These are phyloP conservation scores for Rhizopogon salebrosus DNA, from an alignment of 768 basidiomycete species.

Conservation along the genomic window DNA sequence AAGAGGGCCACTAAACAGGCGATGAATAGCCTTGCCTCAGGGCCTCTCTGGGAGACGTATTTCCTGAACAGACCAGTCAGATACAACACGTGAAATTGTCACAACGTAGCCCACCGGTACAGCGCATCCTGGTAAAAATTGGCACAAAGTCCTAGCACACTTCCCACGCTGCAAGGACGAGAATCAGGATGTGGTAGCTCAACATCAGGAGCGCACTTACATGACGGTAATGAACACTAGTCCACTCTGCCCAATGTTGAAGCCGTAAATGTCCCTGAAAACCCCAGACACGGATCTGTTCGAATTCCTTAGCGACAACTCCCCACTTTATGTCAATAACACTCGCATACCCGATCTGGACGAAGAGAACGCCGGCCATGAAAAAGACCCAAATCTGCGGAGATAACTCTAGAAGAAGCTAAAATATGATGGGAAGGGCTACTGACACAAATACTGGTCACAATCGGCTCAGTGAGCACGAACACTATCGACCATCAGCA, in stretches of 20 bases:
- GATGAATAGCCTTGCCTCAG: constrained; percentile 55
- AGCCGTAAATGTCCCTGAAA: constrained; percentile 52
- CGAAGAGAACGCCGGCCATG: constrained; percentile 70
- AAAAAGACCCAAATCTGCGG: constrained; percentile 63
- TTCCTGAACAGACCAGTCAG: constrained; percentile 21
- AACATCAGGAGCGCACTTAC: constrained; percentile 28
- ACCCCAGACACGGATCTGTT: constrained; percentile 49
- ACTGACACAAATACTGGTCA: constrained; percentile 64
- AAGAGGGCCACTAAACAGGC: constrained; percentile 50
- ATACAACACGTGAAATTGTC: constrained; percentile 10
- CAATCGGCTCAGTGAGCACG: constrained; percentile 53
- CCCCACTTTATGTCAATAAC: neutral
- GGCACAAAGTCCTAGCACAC: constrained; percentile 37
- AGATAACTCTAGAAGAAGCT: neutral
- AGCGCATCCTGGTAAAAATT: constrained; percentile 43
- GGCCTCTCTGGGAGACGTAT: constrained; percentile 28
- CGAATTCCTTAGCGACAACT: neutral
- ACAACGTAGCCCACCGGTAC: constrained; percentile 34
- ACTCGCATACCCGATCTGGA: constrained; percentile 46
- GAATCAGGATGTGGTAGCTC: neutral
- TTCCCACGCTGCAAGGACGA: constrained; percentile 40
- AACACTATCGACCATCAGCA: constrained; percentile 8
- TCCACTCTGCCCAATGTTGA: constrained; percentile 56
- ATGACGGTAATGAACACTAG: constrained; percentile 52
- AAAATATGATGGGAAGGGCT: neutral